Base-by-base conservation (phyloP, 768 basidiomycete species). In the Lentinula boryana region DNA sequence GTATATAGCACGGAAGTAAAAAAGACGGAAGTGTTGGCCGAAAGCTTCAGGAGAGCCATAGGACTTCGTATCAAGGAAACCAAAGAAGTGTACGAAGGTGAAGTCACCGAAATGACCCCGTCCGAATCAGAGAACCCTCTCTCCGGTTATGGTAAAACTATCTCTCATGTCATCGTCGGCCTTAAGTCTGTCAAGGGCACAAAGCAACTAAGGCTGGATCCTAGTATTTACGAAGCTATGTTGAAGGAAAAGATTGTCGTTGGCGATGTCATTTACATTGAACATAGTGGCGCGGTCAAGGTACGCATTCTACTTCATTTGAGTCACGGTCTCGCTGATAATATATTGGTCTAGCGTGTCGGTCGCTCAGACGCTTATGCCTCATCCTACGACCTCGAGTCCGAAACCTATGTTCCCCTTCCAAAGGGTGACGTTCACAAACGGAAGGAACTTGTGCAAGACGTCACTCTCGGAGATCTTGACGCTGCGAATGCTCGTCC, bases 61-160 rank as follows among this genome's bases (percentile, higher is more conserved):
- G 95, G 96, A 51, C 82, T 98, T 40, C 86, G 96, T 71, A 97
- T 98, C 80, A 98, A 98, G 74, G 97, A 98, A 75, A 98, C 95
- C 5, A 98, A 99, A 71, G 94, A 97, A 69, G 95, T 98, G 6
- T 98, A 95, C 73, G 96, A 98, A 72, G 96, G 97, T 62, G 96
- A 99, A 75, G 91, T 99, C 16, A 98, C 96, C 8, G 96, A 98
- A 69, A 76, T 98, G 62, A 97, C 96, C 3, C 97, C 97, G 2
- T 86, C 93, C 21, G 97, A 98, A 76, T 84, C 96, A 13, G 96
- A 98, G 73, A 98, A 98, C 74, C 97, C 97, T 31, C 80, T 98
- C 49, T 94, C 91, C 58, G 95, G 96, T 44, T 98, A 98, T 72
- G 97, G 97, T 63, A 99, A 98, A 77, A 98, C 96, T 2, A 91